A percentile compares a stretch with the other conserved stretches of the same genome.
Conservation (phyloP, 768 basidiomycete genomes). For the Psilocybe subaeruginosa region DNA sequence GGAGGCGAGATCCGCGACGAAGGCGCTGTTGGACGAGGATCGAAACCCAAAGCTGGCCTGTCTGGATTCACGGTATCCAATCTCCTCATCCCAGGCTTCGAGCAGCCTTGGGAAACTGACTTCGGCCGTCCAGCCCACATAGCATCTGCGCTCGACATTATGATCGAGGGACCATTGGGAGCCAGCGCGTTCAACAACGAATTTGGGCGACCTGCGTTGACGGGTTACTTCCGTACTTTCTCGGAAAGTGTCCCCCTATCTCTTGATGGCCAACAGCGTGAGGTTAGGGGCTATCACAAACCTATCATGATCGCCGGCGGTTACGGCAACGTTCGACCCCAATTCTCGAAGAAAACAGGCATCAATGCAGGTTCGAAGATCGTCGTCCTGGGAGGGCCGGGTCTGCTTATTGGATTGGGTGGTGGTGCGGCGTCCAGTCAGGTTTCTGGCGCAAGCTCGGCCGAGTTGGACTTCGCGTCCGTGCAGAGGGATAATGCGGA, state of each 20-base stretch:
- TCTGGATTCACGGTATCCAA: slow-evolving; percentile 94
- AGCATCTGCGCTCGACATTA: slow-evolving; percentile 92
- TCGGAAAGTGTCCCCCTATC: slow-evolving; percentile 70
- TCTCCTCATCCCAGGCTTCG: slow-evolving; percentile 87
- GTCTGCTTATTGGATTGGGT: slow-evolving; percentile 94
- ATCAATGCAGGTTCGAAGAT: slow-evolving; percentile 86
- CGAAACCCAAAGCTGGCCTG: slow-evolving; percentile 95
- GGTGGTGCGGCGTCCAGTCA: slow-evolving; percentile 97
- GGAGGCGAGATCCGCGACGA: slow-evolving; percentile 99
- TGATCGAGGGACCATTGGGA: slow-evolving; percentile 95
- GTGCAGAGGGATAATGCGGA: slow-evolving; percentile 98
- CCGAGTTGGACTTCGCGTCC: slow-evolving; percentile 94
- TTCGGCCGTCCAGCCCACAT: slow-evolving; percentile 91
- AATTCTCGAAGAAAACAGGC: slow-evolving; percentile 76
- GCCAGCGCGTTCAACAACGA: slow-evolving; percentile 98
- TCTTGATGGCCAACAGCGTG: slow-evolving; percentile 47
- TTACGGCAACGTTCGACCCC: slow-evolving; percentile 87
- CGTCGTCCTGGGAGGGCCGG: slow-evolving; percentile 93
- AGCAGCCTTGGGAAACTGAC: slow-evolving; percentile 95
- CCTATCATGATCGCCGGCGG: slow-evolving; percentile 99
- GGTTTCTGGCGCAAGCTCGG: slow-evolving; percentile 86
- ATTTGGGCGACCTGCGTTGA: slow-evolving; percentile 90
- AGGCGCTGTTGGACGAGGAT: slow-evolving; percentile 93
- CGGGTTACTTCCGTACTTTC: slow-evolving; percentile 96
- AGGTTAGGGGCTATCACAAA: slow-evolving; percentile 96